Evolutionary conservation across 306 rosid genomes (phyloP), one percentile per base, ranked within the genome.

Genomic region (Quercus parvula): DNA sequence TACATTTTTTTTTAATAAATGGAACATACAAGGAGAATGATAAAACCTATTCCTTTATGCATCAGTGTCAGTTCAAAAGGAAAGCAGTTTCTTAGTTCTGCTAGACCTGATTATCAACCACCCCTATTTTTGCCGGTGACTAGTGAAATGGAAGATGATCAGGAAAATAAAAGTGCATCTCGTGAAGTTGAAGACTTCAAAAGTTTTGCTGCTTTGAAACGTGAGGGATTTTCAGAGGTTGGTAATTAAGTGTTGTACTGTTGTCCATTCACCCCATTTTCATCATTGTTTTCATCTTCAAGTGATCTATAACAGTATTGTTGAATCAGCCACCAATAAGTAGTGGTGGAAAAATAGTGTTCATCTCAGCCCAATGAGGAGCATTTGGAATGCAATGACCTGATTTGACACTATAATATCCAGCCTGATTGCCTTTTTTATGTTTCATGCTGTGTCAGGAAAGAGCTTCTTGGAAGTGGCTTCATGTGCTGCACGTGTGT

Each of bases 181-280:
- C 71, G 75, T 71, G 80, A 87, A 77, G 78, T 77, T 76, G 96
- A 85, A 77, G 90, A 83, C 78, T 59, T 75, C 70, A 90, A 89
- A 83, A 84, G 38, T 77, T 68, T 82, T 78, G 73, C 88, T 69
- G 62, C 91, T 81, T 86, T 78, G 73, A 88, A 88, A 62, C 76
- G 77, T 69, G 92, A 89, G 56, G 89, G 94, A 52, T 84, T 88
- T 75, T 86, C 94, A 19, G 92, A 92, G 98, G 98, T 94, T 88
- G 79, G 88, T 79, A 63, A 83, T 72, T 78, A 44, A 18, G 56
- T 71, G 38, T 62, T 78, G 19, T 52, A 76, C 14, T 72, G 59
- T 58, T 72, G 81, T 19, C 46, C 74, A 41, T 70, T 78, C 69
- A 76, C 72, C 77, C 75, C 25, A 44, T 30, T 56, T 59, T 25